phyloP scores from a whole-genome alignment of 306 rosid genomes.

The Quercus bicolor region DNA sequence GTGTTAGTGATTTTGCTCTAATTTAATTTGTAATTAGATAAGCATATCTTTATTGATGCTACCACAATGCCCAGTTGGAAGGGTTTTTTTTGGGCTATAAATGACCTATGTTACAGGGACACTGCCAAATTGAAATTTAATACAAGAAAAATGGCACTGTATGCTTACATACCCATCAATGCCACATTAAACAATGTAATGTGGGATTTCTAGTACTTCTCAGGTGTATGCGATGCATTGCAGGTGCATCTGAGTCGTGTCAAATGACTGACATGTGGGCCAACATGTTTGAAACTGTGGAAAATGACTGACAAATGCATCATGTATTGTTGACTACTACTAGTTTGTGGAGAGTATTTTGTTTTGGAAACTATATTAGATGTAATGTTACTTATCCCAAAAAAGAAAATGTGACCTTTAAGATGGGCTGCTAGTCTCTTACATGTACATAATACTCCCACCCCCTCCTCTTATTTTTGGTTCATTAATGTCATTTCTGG shows the following conservation, averaged over 20 bases:
- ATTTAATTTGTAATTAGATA: neutral
- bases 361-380: neutral
- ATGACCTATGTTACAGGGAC: neutral
- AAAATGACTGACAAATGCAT: neutral
- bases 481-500: neutral
- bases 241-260: neutral
- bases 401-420: neutral
- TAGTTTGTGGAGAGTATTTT: neutral
- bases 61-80: neutral
- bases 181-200: neutral
- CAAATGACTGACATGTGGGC: neutral
- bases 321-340: neutral
- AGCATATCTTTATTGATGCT: neutral
- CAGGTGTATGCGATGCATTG: neutral
- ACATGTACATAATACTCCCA: neutral
- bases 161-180: neutral
- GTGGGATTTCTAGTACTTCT: neutral
- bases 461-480: neutral
- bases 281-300: neutral
- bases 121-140: neutral
- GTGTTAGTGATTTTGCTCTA: neutral
- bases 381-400: too few relatives aligned
- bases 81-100: neutral
- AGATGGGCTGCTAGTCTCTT: neutral
- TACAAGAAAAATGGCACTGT: neutral